These are phyloP conservation scores for Forsythia viridissima DNA, from an alignment of 257 asterid species.

Conservation along the genomic window DNA sequence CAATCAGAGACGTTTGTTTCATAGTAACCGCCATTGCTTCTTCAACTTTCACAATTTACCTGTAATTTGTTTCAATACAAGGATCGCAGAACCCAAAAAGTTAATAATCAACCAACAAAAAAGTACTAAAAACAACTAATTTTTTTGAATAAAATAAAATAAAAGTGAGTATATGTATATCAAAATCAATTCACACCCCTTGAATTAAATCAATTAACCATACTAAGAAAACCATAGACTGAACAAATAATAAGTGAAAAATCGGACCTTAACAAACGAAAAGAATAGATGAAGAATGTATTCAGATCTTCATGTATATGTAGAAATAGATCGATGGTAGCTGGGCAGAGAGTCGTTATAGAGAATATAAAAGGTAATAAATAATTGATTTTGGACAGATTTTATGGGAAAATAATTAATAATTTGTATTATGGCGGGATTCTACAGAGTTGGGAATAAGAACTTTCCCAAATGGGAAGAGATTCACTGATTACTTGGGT, in stretches of 20 bases:
- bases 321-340: not conserved
- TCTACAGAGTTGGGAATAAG: not conserved
- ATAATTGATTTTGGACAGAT: not conserved
- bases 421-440: too few species aligned
- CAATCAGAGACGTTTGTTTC: constrained; percentile 52
- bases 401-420: not conserved
- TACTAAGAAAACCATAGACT: not conserved
- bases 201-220: too few species aligned
- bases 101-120: not conserved
- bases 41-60: constrained; percentile 17
- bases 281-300: not conserved
- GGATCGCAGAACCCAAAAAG: not conserved
- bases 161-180: not conserved
- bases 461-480: not conserved
- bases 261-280: not conserved
- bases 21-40: constrained; percentile 47
- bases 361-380: not conserved
- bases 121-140: too few species aligned
- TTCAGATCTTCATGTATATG: not conserved
- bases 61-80: constrained; percentile 1
- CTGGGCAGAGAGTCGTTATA: not conserved
- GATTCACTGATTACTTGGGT: not conserved
- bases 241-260: not conserved
- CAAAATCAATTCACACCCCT: not conserved
- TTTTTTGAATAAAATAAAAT: too few species aligned